phyloP scores from a whole-genome alignment of 2,329 filamentous ascomycete genomes.

The Fusarium luffae region DNA sequence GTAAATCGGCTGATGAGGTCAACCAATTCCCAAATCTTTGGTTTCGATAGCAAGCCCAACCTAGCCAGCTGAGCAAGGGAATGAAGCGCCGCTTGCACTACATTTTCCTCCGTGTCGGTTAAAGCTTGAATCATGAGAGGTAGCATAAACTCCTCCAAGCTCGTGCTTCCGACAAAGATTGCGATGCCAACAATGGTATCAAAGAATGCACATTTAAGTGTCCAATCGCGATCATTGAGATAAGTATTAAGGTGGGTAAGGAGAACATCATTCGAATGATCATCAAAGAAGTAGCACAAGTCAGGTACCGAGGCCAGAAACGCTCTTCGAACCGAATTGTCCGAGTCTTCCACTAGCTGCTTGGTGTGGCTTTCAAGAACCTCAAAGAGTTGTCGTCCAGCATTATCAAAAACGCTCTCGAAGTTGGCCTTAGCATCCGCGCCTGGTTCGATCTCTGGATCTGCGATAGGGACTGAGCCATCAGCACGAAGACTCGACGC shows the following conservation, averaged over 20 bases:
- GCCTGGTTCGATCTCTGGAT: constrained; percentile 82
- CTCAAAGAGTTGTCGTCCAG: constrained; percentile 83
- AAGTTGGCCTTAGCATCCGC: constrained; percentile 75
- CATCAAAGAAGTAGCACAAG: constrained; percentile 93
- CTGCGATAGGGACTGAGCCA: constrained; percentile 79
- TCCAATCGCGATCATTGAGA: constrained; percentile 95
- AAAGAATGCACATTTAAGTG: constrained; percentile 95
- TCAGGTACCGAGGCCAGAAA: constrained; percentile 93
- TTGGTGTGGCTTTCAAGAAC: constrained; percentile 92
- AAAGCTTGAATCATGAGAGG: constrained; percentile 96
- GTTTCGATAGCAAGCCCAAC: constrained; percentile 85
- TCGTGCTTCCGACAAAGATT: constrained; percentile 87
- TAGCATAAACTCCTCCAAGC: constrained; percentile 92
- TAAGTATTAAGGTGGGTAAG: constrained; percentile 97
- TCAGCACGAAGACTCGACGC: constrained; percentile 88
- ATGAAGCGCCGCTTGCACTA: constrained; percentile 89
- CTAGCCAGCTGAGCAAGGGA: constrained; percentile 89
- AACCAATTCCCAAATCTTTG: constrained; percentile 87
- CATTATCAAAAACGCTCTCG: constrained; percentile 86
- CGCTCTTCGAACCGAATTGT: constrained; percentile 86
- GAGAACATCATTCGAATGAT: constrained; percentile 95
- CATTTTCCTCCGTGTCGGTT: constrained; percentile 91
- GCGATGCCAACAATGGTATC: constrained; percentile 94
- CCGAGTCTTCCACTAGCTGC: constrained; percentile 84
- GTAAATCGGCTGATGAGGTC: constrained; percentile 86